Evolutionary conservation across 139 green algal genomes (phyloP).

Genomic region (Chlamydomonas asymmetrica): DNA sequence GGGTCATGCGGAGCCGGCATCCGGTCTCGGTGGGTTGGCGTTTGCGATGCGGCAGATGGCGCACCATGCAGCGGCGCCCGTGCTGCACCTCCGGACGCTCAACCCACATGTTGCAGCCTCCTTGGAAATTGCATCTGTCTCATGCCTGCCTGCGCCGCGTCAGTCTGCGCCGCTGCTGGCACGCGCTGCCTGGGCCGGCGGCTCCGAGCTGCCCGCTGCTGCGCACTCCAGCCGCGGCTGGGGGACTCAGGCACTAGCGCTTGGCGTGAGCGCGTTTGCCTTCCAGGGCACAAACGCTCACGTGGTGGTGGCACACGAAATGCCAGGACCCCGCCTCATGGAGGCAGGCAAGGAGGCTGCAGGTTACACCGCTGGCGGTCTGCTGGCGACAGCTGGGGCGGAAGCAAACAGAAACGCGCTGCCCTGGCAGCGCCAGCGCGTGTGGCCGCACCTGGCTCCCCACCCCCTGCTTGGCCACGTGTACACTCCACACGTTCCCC

Average conservation of each 20-base stretch:
- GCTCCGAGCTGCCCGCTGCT: background rate
- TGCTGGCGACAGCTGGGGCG: background rate
- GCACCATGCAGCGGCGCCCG: background rate
- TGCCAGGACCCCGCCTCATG: background rate
- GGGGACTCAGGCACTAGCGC: background rate
- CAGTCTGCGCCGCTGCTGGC: constrained; percentile 4
- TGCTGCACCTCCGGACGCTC: constrained; percentile 65
- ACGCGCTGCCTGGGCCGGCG: too few relatives aligned
- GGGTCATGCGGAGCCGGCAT: constrained; percentile 77
- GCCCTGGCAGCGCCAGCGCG: background rate
- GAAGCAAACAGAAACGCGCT: background rate
- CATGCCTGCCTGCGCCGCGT: background rate
- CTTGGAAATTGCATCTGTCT: constrained; percentile 12
- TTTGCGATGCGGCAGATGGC: constrained; percentile 19
- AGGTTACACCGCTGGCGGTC: background rate
- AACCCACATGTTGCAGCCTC: constrained; percentile 64
- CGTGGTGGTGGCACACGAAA: constrained; percentile 31
- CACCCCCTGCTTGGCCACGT: background rate
- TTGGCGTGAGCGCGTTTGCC: constrained; percentile 71
- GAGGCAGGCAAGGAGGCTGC: too few relatives aligned
- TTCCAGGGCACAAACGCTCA: constrained; percentile 84
- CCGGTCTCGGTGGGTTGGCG: constrained; percentile 55
- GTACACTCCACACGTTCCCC: too few relatives aligned
- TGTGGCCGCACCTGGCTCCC: background rate
- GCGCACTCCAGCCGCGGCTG: background rate